Evolutionary conservation across 495 filamentous ascomycete genomes (phyloP), one percentile per base, ranked within the genome.

Genomic region (Penicillium bialowiezense): DNA sequence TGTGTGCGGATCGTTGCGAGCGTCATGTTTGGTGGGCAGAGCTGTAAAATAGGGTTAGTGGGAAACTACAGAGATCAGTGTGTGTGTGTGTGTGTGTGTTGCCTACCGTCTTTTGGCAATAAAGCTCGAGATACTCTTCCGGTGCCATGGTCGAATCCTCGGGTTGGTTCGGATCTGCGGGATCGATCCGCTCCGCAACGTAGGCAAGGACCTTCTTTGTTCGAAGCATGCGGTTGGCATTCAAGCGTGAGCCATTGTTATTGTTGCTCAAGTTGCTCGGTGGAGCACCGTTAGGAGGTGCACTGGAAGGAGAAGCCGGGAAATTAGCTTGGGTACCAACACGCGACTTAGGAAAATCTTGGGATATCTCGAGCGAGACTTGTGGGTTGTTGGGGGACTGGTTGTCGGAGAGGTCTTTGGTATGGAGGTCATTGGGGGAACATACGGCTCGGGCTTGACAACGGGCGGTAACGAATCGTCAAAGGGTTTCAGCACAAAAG

Each of bases 201-300:
- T 98, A 98, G 1, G 82, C 84, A 29, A 95, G 68, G n/a, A 98
- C 89, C 74, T 97, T 98, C 72, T 89, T 92, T 3, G 91, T 88
- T 36, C 93, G 81, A 23, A 98, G 78, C 95, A 98, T 97, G 23
- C 93, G 78, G 60, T 97, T 98, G 23, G 93, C 93, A 63, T 97
- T 98, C 48, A 98, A 78, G 23, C 93, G 83, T 41, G 89, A 87
- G 55, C 90, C 93, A 29, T 85, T 83, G 56, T 55, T 60, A 33
- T 60, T 64, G 43, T 35, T 41, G 40, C 49, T 64, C 17, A 12
- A 15, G 20, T 48, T 48, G 2, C 21, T 19, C 0, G 56, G 53
- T 17, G 58, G 61, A 3, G 50, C 54, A 18, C 55, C 56, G 14
- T 53, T 70, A 29, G 49, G 20, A 37, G 55, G 43, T 5, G 62